Base-by-base conservation (phyloP, 192 early-diverging fungal genomes). In the Coemansia sp. region DNA sequence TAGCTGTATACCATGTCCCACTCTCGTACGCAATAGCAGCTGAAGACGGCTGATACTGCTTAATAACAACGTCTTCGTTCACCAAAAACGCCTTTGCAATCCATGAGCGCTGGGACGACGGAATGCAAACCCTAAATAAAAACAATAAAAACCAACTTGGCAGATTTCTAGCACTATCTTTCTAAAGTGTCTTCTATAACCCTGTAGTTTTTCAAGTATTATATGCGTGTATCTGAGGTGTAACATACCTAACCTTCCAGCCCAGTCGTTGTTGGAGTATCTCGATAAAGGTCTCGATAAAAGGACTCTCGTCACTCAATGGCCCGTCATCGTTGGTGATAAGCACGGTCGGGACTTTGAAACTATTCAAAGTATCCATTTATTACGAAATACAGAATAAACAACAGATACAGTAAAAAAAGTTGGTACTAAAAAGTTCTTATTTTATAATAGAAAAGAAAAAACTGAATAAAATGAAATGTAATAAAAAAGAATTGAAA, bases 1-100 rank as follows among this genome's bases (percentile, higher is more conserved):
- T 53, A 22, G 67, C 73, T 39, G 53, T 57, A 56, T 66, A 75
- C 67, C 73, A 75, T 22, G 56, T n/a, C 57, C 54, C 58, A 17
- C 34, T n/a, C 11, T 69, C 51, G 8, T 69, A 22, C 1, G 20
- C 54, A 32, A 32, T 64, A 7, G 43, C 59, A 45, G 38, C 17
- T 14, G 64, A 6, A 18, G 60, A 54, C 12, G 72, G 72, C 12
- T 20, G 6, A 64, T 64, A 61, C 32, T 66, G 51, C 11, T 59
- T 58, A 3, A 76, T 41, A 3, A 22, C 35, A 1, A 76, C 74
- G 8, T 64, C 12, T 32, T 76, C 34, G 55, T 71, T 67, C 17
- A 76, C 74, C 35, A 76, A 39, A 58, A 76, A 67, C 5, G 74
- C 68, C 41, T 76, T 76, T 51, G 67, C 68, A 64, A 71, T 67